Base-by-base conservation (phyloP, 148 eudicot genomes). In the Rhododendron mucronatum region DNA sequence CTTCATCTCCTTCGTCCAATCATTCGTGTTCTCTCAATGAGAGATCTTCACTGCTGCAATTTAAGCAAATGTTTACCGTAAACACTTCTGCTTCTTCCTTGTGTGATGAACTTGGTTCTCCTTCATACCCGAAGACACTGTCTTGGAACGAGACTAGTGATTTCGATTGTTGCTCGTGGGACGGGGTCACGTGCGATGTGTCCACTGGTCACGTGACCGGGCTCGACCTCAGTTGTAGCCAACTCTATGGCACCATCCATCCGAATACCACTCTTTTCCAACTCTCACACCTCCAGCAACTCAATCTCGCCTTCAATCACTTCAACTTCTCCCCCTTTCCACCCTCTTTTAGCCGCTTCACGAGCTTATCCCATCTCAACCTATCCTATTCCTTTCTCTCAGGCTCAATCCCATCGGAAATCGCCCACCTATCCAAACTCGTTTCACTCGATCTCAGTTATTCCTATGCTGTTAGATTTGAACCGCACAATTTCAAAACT, bases 181-280 rank as follows among this genome's bases (percentile, higher is more conserved):
- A 82, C 0, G 84, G 75, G 28, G 84, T 82, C 30, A 61, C 33
- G 3, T 82, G 84, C 9, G 74, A 82, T 61, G 26, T 1, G 26
- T 33, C 39, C 51, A 82, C 84, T 5, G 71, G 84, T 82, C 45
- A 82, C 26, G 84, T 82, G 67, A 37, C 39, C 10, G 35, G 73
- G 26, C 28, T 82, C 23, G 84, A 82, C 47, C 84, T 80, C 33
- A 80, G 63, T 80, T 82, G 84, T 14, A 82, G 84, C 47, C 2
- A 59, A 7, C 84, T 57, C 41, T 35, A 82, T 44, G 55, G 73
- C 37, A 82, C 33, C 35, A 0, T 50, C 33, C 53, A 80, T 15
- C 53, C 59, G 0, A 80, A 51, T 33, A 51, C 30, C 21, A 50
- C 61, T 35, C 77, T 73, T 33, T 73, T 35, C 77, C 77, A 35